Percentiles rank a stretch among this genome's conserved stretches.
phyloP scores from a whole-genome alignment of 2,329 filamentous ascomycete genomes.

The Endocalyx cinctus region DNA sequence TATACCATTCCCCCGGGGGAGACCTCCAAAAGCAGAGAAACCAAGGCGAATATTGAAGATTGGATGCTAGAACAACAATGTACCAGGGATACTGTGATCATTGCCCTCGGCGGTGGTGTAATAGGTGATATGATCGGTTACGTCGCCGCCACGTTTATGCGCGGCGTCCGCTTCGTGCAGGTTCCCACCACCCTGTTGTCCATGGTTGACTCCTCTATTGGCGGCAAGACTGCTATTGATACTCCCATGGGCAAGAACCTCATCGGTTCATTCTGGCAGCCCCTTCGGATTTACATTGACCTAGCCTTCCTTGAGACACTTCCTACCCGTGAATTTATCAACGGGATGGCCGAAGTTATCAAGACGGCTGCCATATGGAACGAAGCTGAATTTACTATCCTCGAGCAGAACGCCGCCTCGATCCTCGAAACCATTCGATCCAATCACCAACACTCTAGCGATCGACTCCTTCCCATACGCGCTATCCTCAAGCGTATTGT shows the following conservation, averaged over 20 bases:
- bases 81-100: constrained; percentile 89
- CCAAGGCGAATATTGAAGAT: constrained; percentile 93
- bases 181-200: constrained; percentile 90
- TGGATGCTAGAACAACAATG: constrained; percentile 94
- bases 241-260: constrained; percentile 94
- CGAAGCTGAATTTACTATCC: constrained; percentile 74
- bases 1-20: constrained; percentile 89
- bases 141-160: constrained; percentile 97
- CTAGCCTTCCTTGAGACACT: constrained; percentile 86
- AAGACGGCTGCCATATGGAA: constrained; percentile 98
- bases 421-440: constrained; percentile 71
- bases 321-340: constrained; percentile 88
- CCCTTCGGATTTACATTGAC: constrained; percentile 89
- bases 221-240: constrained; percentile 97
- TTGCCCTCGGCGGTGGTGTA: constrained; percentile 91
- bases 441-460: constrained; percentile 44
- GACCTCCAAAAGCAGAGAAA: constrained; percentile 86
- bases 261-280: constrained; percentile 95
- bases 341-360: constrained; percentile 97
- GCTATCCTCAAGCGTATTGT: constrained; percentile 73
- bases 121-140: constrained; percentile 98
- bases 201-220: constrained; percentile 98
- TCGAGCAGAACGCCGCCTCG: constrained; percentile 75
- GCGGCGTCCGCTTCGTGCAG: constrained; percentile 91
- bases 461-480: constrained; percentile 66